phyloP scores from a whole-genome alignment of 305 asterid species.

The Nicotiana rustica region DNA sequence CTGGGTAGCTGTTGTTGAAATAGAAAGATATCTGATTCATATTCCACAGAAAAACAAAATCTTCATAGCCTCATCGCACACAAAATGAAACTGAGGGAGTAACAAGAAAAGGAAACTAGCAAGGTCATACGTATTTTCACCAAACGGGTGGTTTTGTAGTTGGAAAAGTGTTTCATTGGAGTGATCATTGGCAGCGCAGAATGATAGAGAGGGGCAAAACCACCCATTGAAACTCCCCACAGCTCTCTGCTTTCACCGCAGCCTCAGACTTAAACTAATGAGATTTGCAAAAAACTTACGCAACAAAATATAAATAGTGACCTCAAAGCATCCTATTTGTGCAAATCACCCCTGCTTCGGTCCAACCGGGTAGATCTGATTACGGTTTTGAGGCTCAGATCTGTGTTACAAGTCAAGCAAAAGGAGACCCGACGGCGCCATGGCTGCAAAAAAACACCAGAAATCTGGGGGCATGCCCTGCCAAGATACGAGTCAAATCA shows the following conservation, averaged over 20 bases:
- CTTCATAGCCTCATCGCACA: not conserved
- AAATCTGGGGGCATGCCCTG: conserved; percentile 34
- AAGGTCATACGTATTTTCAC: not conserved
- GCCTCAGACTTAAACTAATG: not conserved
- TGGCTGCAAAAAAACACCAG: conserved; percentile 34
- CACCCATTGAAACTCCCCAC: not conserved
- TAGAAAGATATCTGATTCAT: not conserved
- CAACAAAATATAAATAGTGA: too few relatives aligned
- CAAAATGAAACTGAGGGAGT: not conserved
- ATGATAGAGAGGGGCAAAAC: not conserved
- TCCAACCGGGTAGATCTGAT: too few relatives aligned
- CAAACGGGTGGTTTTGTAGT: not conserved
- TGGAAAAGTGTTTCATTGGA: not conserved
- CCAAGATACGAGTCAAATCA: conserved; percentile 35
- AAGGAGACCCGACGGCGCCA: conserved; percentile 23
- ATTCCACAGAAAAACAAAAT: not conserved
- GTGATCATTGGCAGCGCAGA: not conserved
- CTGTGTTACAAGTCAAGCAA: not conserved
- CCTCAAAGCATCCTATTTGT: too few relatives aligned
- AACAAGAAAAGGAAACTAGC: not conserved
- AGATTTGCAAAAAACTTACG: not conserved
- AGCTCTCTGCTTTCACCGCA: not conserved
- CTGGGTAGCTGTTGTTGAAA: too few relatives aligned
- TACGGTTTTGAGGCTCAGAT: conserved; percentile 33
- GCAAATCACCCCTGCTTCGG: too few relatives aligned